A percentile compares a stretch with the other conserved stretches of the same genome.
These are phyloP conservation scores for Magnusiomyces suaveolens DNA, from an alignment of 1,139 yeast species.

Conservation along the genomic window DNA sequence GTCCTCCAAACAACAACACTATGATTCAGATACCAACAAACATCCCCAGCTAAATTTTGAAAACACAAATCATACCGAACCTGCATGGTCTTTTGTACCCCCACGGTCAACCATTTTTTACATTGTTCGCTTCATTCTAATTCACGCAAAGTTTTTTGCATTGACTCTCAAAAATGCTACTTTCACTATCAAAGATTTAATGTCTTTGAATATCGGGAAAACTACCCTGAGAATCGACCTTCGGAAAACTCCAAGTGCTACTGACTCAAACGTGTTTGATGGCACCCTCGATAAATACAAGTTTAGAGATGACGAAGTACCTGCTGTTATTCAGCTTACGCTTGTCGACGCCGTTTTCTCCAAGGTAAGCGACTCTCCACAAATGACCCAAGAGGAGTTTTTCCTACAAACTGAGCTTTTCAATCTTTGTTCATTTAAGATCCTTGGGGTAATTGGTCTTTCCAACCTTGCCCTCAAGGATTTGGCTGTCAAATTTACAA, in stretches of 20 bases:
- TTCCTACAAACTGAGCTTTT: conserved; percentile 28
- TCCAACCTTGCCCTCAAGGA: conserved; percentile 29
- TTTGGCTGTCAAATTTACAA: conserved; percentile 27
- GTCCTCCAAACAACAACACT: conserved; percentile 1
- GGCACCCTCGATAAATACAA: conserved; percentile 31
- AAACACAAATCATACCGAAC: conserved; percentile 8
- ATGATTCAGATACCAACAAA: background rate
- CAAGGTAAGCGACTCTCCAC: conserved; percentile 8
- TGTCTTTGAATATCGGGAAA: conserved; percentile 26
- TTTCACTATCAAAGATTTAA: conserved; percentile 22
- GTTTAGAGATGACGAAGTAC: conserved; percentile 25
- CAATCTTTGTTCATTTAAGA: conserved; percentile 27
- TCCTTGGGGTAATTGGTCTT: conserved; percentile 29
- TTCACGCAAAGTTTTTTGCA: conserved; percentile 25
- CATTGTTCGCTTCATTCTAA: conserved; percentile 24
- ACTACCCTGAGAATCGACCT: conserved; percentile 25
- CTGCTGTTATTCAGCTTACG: conserved; percentile 23
- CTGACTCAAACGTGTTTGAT: conserved; percentile 23
- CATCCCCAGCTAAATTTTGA: background rate
- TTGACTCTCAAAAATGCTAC: conserved; percentile 23
- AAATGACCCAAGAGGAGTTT: conserved; percentile 18
- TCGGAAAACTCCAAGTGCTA: conserved; percentile 16
- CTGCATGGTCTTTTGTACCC: conserved; percentile 21
- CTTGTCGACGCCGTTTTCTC: conserved; percentile 27
- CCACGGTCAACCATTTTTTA: conserved; percentile 21